These are phyloP conservation scores for Thalassiosira mediterranea DNA, from an alignment of 352 stramenopile species.

Conservation along the genomic window DNA sequence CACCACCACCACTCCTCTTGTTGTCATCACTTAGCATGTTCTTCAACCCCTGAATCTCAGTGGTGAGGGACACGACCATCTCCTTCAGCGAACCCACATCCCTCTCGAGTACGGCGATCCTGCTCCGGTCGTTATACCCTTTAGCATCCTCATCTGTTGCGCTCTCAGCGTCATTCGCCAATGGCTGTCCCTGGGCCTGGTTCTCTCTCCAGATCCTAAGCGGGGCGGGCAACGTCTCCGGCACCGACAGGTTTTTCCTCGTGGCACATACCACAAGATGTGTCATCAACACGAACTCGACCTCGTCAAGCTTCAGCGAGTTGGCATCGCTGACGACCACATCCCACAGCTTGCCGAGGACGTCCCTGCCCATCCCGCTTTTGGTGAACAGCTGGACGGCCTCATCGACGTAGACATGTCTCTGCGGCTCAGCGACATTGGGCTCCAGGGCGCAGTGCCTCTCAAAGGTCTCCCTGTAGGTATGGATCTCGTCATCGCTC, in stretches of 20 bases:
- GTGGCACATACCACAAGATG: constrained; percentile 26
- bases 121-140: neutral
- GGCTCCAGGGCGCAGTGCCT: constrained; percentile 3
- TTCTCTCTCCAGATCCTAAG: constrained; percentile 18
- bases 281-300: constrained; percentile 17
- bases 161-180: neutral
- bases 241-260: constrained; percentile 3
- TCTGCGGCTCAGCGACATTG: neutral
- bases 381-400: constrained; percentile 14
- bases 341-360: constrained; percentile 20
- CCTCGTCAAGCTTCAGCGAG: constrained; percentile 4
- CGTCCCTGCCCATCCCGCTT: constrained; percentile 15
- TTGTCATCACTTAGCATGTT: constrained; percentile 1
- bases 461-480: constrained; percentile 14
- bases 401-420: constrained; percentile 10
- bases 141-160: neutral
- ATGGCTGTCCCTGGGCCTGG: neutral
- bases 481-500: neutral
- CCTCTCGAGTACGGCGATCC: constrained; percentile 20
- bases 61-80: constrained; percentile 11
- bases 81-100: constrained; percentile 29
- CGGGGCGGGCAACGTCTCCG: neutral
- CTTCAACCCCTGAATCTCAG: constrained; percentile 24
- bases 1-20: neutral
- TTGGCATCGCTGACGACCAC: constrained; percentile 12